phyloP scores from a whole-genome alignment of 441 rosid species.

The Erysimum pusillum region DNA sequence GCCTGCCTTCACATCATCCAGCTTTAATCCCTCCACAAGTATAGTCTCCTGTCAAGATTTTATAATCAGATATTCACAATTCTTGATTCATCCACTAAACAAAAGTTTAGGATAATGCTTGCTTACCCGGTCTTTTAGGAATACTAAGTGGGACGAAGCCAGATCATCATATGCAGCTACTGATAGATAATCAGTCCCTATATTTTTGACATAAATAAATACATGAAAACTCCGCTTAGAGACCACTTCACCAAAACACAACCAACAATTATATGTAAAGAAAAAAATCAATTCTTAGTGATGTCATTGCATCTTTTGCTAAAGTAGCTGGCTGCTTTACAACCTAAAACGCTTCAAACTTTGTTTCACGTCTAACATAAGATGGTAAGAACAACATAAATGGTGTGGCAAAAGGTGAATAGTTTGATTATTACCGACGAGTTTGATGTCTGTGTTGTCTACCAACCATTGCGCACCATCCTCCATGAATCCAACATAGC shows the following conservation, averaged over 20 bases:
- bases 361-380: background rate
- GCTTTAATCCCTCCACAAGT: slow-evolving; percentile 67
- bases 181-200: slow-evolving; percentile 70
- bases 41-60: slow-evolving; percentile 57
- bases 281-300: slow-evolving; percentile 2
- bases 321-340: too few species aligned
- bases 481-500: slow-evolving; percentile 64
- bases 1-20: slow-evolving; percentile 60
- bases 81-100: slow-evolving; percentile 6
- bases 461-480: slow-evolving; percentile 74
- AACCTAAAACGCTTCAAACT: background rate
- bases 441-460: slow-evolving; percentile 74
- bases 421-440: slow-evolving; percentile 56
- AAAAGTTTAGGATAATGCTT: slow-evolving; percentile 15
- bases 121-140: slow-evolving; percentile 63
- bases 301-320: background rate
- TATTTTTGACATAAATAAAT: slow-evolving; percentile 17
- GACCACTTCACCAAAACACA: slow-evolving; percentile 17
- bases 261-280: background rate
- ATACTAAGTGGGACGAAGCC: slow-evolving; percentile 57
- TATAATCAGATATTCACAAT: background rate
- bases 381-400: background rate
- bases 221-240: slow-evolving; percentile 18
- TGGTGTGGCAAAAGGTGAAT: background rate
- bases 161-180: slow-evolving; percentile 65